Evolutionary conservation across 768 basidiomycete genomes (phyloP).

Genomic region (Tricholomella constricta): DNA sequence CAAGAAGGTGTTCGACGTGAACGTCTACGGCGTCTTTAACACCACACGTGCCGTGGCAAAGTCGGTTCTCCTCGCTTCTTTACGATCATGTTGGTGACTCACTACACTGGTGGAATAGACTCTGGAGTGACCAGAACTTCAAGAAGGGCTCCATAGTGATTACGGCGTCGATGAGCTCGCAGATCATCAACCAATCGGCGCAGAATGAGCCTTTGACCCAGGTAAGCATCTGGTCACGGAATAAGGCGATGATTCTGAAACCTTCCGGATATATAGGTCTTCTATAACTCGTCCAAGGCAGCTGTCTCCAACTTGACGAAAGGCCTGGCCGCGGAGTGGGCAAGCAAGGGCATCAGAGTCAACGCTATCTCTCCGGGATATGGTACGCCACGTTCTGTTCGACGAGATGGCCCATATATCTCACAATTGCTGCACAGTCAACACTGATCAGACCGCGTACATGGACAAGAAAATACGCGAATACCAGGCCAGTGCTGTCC

Average conservation of each 20-base stretch:
- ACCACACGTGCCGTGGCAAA: slow-evolving; percentile 58
- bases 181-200: slow-evolving; percentile 57
- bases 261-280: slow-evolving; percentile 24
- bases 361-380: slow-evolving; percentile 69
- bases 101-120: slow-evolving; percentile 25
- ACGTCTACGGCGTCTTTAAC: slow-evolving; percentile 70
- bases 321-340: slow-evolving; percentile 68
- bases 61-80: slow-evolving; percentile 27
- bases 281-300: slow-evolving; percentile 71
- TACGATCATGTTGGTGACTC: not conserved
- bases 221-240: slow-evolving; percentile 25
- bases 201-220: slow-evolving; percentile 53
- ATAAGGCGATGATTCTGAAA: not conserved
- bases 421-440: slow-evolving; percentile 33
- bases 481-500: slow-evolving; percentile 51
- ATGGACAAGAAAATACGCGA: slow-evolving; percentile 53
- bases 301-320: slow-evolving; percentile 59
- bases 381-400: slow-evolving; percentile 29
- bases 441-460: slow-evolving; percentile 58
- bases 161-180: slow-evolving; percentile 66
- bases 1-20: slow-evolving; percentile 53
- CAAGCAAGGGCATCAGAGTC: slow-evolving; percentile 50
- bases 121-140: slow-evolving; percentile 42
- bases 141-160: slow-evolving; percentile 59
- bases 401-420: not conserved